phyloP scores from a whole-genome alignment of 306 rosid genomes.

The Vigna nakashimae region DNA sequence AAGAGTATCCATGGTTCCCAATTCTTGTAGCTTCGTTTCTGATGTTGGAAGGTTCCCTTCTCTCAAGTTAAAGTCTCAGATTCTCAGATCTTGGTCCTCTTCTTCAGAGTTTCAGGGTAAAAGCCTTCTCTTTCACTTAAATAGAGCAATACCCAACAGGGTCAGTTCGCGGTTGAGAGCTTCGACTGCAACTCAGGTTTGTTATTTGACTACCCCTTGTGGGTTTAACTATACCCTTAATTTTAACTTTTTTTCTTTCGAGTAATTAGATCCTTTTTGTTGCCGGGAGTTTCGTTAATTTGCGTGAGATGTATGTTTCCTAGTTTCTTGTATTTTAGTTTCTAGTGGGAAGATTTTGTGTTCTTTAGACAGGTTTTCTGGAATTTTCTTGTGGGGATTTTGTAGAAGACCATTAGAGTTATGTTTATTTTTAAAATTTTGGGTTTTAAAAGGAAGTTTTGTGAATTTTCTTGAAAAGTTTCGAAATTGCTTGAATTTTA shows the following conservation, averaged over 20 bases:
- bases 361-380: background rate
- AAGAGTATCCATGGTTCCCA: constrained; percentile 45
- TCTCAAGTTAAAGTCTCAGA: constrained; percentile 54
- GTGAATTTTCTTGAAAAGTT: too few species aligned
- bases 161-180: constrained; percentile 42
- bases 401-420: background rate
- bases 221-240: background rate
- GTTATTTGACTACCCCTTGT: background rate
- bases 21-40: constrained; percentile 40
- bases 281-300: background rate
- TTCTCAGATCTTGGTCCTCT: constrained; percentile 42
- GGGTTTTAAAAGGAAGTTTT: background rate
- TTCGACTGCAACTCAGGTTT: constrained; percentile 60
- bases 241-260: background rate
- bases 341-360: background rate
- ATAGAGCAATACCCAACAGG: constrained; percentile 40
- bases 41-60: constrained; percentile 42
- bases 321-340: background rate
- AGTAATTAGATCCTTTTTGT: background rate
- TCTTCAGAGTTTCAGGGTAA: constrained; percentile 57
- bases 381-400: background rate
- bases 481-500: too few species aligned
- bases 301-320: background rate
- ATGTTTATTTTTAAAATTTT: background rate
- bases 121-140: constrained; percentile 43